Percentiles rank a stretch among this genome's conserved stretches.
These are phyloP conservation scores for Rhizophagus prolifer DNA, from an alignment of 192 early-diverging fungal genomes.

Conservation along the genomic window DNA sequence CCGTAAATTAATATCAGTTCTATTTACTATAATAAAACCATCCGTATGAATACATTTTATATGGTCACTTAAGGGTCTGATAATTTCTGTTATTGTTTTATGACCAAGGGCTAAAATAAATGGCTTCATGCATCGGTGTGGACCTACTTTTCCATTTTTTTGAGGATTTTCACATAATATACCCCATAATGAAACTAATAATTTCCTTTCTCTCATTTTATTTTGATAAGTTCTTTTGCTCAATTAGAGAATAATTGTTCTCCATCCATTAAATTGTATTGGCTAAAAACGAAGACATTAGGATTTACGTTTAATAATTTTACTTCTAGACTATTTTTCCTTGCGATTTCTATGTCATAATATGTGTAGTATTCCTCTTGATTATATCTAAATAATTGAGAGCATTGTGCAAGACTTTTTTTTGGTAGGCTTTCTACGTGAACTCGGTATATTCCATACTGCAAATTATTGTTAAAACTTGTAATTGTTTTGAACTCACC, in stretches of 20 bases:
- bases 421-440: background rate
- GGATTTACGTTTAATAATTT: background rate
- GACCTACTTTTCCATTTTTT: background rate
- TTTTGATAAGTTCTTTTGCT: background rate
- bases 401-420: background rate
- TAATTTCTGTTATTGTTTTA: background rate
- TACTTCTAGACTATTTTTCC: background rate
- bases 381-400: background rate
- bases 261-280: background rate
- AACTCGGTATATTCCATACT: conserved; percentile 9
- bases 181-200: conserved; percentile 11
- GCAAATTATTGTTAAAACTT: background rate
- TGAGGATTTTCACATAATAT: background rate
- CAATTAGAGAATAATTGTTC: background rate
- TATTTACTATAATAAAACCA: conserved; percentile 16
- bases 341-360: background rate
- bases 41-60: conserved; percentile 13
- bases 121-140: background rate
- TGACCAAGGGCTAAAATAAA: background rate
- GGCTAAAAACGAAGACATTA: background rate
- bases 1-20: background rate
- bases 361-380: background rate
- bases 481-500: background rate
- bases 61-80: conserved; percentile 4
- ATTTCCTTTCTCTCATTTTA: background rate